Evolutionary conservation across 495 filamentous ascomycete genomes (phyloP).

Genomic region (Cudoniella acicularis): DNA sequence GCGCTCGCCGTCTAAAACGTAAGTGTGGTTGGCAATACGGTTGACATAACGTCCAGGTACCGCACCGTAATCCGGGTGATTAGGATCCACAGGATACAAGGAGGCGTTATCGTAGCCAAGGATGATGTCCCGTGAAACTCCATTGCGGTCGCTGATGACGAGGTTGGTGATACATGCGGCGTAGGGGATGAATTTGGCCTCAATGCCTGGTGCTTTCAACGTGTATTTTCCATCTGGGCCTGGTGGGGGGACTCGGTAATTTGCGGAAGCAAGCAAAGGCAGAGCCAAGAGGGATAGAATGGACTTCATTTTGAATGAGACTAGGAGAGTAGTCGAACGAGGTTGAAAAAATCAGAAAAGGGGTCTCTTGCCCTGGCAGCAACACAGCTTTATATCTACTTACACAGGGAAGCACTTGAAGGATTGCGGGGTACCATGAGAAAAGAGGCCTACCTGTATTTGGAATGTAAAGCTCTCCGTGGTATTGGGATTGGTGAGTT

Average conservation of each 20-base stretch:
- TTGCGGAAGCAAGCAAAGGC: conserved; percentile 1
- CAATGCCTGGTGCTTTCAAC: conserved; percentile 11
- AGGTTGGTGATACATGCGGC: conserved; percentile 55
- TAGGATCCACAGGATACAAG: conserved; percentile 60
- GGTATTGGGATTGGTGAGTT: not conserved
- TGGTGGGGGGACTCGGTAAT: not conserved
- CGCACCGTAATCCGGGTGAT: conserved; percentile 70
- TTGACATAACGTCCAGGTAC: conserved; percentile 79
- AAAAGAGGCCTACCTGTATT: not conserved
- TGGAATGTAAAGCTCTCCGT: not conserved
- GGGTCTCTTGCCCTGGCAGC: not conserved
- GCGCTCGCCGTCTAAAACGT: conserved; percentile 27
- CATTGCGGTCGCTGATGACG: conserved; percentile 53
- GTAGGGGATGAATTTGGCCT: conserved; percentile 49
- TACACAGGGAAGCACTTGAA: not conserved
- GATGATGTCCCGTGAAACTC: conserved; percentile 55
- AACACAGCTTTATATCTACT: not conserved
- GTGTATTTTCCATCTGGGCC: conserved; percentile 19
- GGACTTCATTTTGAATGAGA: conserved; percentile 6
- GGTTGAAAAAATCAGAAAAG: not conserved
- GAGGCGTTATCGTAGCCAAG: conserved; percentile 75
- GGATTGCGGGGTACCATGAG: not conserved
- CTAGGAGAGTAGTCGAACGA: not conserved
- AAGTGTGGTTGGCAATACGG: conserved; percentile 67
- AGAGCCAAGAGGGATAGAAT: conserved; percentile 1